Evolutionary conservation across 306 rosid species (phyloP), one percentile per base, ranked within the genome.

Genomic region (Alnus rubra): DNA sequence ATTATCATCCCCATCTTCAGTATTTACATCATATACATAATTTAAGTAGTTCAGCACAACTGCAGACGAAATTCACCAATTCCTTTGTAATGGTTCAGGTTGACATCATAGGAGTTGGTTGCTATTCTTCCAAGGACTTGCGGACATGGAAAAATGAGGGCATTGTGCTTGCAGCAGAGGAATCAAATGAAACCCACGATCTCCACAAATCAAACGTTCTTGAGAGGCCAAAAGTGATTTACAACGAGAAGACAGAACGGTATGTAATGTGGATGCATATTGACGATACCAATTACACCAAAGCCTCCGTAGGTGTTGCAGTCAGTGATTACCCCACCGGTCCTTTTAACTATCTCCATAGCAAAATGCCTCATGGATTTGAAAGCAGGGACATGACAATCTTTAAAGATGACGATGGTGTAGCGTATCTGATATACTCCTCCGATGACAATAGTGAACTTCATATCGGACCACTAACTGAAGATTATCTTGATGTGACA

Each of bases 191-290:
- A 80, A 91, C 91, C 37, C 98, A 96, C 69, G 97, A 96, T 88
- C 96, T 96, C 80, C 96, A 96, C 83, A 88, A 80, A 62, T 91
- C 89, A 59, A 96, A 96, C 42, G 99, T 96, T 50, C 96, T 96
- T 2, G 99, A 96, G 90, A 83, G 99, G 84, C 99, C 99, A 2
- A 96, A 96, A 81, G 99, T 93, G 81, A 81, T 96, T 75, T 91
- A 91, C 89, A 96, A 96, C 79, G 92, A 86, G 42, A 89, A 77
- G 90, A 91, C 96, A 1, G 85, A 89, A 69, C 93, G 93, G 82
- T 96, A 91, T 59, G 99, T 93, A 63, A 96, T 96, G 99, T 96
- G 97, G 99, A 96, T 93, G 98, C 99, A 96, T 84, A 81, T 96
- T 4, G 99, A 96, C 12, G 97, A 96, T 86, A 86, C 81, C 33